phyloP scores from a whole-genome alignment of 345 rosid genomes.

The Hibiscus trionum region DNA sequence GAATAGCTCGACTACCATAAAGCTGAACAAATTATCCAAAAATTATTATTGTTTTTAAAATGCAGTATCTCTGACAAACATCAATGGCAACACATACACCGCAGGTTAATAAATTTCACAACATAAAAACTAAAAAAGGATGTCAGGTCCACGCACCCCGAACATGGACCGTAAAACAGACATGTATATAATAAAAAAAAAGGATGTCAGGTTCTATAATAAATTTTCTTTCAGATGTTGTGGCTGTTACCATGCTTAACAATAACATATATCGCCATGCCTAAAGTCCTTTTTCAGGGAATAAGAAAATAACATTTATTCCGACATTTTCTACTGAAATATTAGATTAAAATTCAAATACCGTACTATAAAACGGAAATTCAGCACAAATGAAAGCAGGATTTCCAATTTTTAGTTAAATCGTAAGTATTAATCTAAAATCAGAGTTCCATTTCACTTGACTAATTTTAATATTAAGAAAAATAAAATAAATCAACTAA shows the following conservation, averaged over 20 bases:
- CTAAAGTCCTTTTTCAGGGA: neutral
- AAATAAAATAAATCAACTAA: neutral
- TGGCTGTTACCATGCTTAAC: neutral
- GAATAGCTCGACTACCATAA: conserved; percentile 33
- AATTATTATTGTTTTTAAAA: neutral
- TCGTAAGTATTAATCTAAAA: neutral
- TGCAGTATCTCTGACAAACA: neutral
- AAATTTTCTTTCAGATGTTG: neutral
- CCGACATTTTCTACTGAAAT: neutral
- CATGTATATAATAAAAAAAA: too few relatives aligned
- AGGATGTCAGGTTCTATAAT: neutral
- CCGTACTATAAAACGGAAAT: neutral
- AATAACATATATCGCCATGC: neutral
- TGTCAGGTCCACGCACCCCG: too few relatives aligned
- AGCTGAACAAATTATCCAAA: conserved; percentile 35
- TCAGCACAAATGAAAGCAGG: neutral
- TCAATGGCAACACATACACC: neutral
- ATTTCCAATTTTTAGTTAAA: neutral
- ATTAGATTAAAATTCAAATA: neutral
- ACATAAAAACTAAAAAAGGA: neutral
- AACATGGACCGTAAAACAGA: too few relatives aligned
- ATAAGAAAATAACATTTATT: neutral
- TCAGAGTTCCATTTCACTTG: neutral
- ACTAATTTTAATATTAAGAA: neutral
- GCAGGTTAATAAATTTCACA: neutral